Conservation (phyloP, 2,329 filamentous ascomycete genomes). For the Penicillium frequentans region DNA sequence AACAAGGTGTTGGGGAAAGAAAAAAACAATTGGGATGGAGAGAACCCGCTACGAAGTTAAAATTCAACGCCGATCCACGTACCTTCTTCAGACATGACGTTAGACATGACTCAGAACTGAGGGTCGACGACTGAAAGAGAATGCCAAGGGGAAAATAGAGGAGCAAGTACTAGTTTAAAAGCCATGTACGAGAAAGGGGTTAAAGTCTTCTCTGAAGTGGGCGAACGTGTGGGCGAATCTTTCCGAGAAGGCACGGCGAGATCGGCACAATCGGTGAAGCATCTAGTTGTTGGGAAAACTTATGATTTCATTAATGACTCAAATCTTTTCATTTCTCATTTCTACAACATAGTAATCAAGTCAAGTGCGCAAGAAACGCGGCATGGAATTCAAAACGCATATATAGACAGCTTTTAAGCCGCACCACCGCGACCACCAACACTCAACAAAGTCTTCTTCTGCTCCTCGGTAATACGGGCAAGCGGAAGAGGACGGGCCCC, state of each 20-base stretch:
- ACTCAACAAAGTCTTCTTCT: slow-evolving; percentile 50
- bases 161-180: neutral
- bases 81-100: slow-evolving; percentile 17
- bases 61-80: slow-evolving; percentile 12
- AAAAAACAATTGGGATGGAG: slow-evolving; percentile 5
- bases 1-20: slow-evolving; percentile 16
- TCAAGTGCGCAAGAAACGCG: neutral
- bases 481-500: slow-evolving; percentile 43
- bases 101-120: neutral
- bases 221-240: slow-evolving; percentile 8
- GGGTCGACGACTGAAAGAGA: neutral
- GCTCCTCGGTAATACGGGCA: slow-evolving; percentile 46
- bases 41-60: slow-evolving; percentile 15
- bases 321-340: neutral
- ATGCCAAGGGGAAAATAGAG: neutral
- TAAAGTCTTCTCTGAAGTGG: neutral
- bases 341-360: neutral
- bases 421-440: slow-evolving; percentile 54
- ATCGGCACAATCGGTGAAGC: slow-evolving; percentile 15
- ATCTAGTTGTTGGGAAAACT: neutral
- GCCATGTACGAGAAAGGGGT: neutral
- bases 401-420: slow-evolving; percentile 19
- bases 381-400: neutral
- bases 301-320: neutral
- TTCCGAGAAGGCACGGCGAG: slow-evolving; percentile 11